These are phyloP conservation scores for Lentinula raphanica DNA, from an alignment of 768 basidiomycete genomes.

Conservation along the genomic window DNA sequence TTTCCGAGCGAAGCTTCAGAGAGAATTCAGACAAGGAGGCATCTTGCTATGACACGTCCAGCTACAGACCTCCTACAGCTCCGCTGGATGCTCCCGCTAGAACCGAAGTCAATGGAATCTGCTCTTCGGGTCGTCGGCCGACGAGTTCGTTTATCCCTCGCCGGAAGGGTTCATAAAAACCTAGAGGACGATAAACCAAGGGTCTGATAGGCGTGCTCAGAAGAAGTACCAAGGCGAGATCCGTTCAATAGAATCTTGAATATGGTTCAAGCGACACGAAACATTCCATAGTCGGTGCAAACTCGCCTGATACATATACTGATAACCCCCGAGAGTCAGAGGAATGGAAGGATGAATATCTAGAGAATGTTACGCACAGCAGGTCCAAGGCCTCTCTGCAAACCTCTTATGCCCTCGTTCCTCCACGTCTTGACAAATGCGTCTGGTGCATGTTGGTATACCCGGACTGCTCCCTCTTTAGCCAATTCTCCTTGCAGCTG, in stretches of 20 bases:
- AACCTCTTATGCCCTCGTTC: constrained; percentile 85
- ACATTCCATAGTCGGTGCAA: not conserved
- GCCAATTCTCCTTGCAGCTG: constrained; percentile 95
- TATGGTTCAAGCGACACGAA: not conserved
- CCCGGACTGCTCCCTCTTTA: constrained; percentile 61
- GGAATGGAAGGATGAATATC: not conserved
- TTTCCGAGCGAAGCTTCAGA: constrained; percentile 69
- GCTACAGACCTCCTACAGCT: constrained; percentile 71
- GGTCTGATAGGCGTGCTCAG: not conserved
- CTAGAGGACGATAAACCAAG: constrained; percentile 30
- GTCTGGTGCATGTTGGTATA: constrained; percentile 87
- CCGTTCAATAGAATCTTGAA: constrained; percentile 85
- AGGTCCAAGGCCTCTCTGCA: constrained; percentile 87
- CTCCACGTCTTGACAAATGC: constrained; percentile 82
- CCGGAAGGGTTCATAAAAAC: constrained; percentile 94
- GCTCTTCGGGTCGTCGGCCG: constrained; percentile 59
- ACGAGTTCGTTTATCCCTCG: constrained; percentile 59
- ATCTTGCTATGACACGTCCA: constrained; percentile 2
- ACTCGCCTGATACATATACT: constrained; percentile 91
- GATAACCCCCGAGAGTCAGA: constrained; percentile 15
- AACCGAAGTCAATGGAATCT: constrained; percentile 72
- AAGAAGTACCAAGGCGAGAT: constrained; percentile 67
- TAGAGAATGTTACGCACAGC: constrained; percentile 59
- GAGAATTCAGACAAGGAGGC: not conserved
- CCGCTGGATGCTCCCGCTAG: constrained; percentile 87